Base-by-base conservation (phyloP, 2,329 filamentous ascomycete genomes). In the Podosphaera fusca region DNA sequence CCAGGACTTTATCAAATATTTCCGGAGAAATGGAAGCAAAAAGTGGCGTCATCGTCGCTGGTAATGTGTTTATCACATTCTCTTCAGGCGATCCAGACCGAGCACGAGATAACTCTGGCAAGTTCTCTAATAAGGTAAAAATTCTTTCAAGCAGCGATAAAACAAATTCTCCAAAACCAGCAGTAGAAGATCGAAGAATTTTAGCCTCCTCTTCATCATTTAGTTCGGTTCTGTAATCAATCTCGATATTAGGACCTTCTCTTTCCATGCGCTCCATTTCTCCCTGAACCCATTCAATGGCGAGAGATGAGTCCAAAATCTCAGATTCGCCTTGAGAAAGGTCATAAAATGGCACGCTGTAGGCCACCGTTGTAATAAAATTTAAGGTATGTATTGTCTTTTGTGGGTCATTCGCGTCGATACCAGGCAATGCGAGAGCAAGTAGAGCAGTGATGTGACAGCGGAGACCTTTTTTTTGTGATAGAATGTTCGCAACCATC, bases 381-480 rank as follows among this genome's bases (percentile, higher is more conserved):
- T 89, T 87, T 58, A 98, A 75, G 0, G 92, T 94, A 69, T 95
- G 87, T 63, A 95, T 79, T 0, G 92, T 96, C 74, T 98, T 98
- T 67, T 92, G 89, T 33, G 98, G 73, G 70, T 98, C 92, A 67
- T 98, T 98, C 61, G 94, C 89, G 70, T 98, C 94, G 58, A 98
- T 94, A 30, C 92, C 94, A 0, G 94, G 94, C 36, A 98, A 74
- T 3, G 90, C 87, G 59, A 98, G 75, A 4, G 90, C 92, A n/a
- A 98, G 73, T 40, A 98, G 73, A 0, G 90, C 90, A 0, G 92
- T 98, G 61, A 98, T 82, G 68, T 98, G 92, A 66, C 92, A 96
- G 59, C 92, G 79, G 68, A 92, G 95, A n/a, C 92, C 92, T 70
- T 94, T 96, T 46, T 88, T 87, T 66, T 85, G 83, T 12, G 88